Percentiles rank a stretch among this genome's conserved stretches.
phyloP scores from a whole-genome alignment of 2,329 filamentous ascomycete species.

The Cytospora piceicola region DNA sequence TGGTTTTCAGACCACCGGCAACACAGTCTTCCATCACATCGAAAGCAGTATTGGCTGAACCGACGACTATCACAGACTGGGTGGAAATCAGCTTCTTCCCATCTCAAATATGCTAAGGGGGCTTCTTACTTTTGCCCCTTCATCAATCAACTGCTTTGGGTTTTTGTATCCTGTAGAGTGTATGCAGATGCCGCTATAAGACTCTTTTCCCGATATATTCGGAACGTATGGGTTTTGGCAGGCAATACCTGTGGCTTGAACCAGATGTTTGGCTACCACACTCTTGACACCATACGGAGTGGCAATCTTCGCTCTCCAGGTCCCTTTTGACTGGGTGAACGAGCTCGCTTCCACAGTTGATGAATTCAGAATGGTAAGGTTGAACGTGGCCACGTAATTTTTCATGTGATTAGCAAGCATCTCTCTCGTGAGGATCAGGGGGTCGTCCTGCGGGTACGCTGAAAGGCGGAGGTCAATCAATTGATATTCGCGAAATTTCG shows the following conservation, averaged over 20 bases:
- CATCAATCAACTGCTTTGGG: slow-evolving; percentile 38
- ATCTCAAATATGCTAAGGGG: neutral
- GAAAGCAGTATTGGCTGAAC: slow-evolving; percentile 49
- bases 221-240: slow-evolving; percentile 46
- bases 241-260: slow-evolving; percentile 52
- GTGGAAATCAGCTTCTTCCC: neutral
- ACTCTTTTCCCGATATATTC: slow-evolving; percentile 43
- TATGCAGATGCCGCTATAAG: slow-evolving; percentile 47
- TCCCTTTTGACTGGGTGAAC: slow-evolving; percentile 43
- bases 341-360: slow-evolving; percentile 44
- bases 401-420: slow-evolving; percentile 55
- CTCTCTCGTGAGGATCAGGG: slow-evolving; percentile 49
- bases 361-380: slow-evolving; percentile 50
- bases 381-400: slow-evolving; percentile 51
- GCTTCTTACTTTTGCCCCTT: slow-evolving; percentile 29
- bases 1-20: slow-evolving; percentile 38
- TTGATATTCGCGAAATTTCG: slow-evolving; percentile 33
- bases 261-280: slow-evolving; percentile 47
- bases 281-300: slow-evolving; percentile 35
- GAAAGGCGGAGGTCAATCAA: slow-evolving; percentile 25
- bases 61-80: slow-evolving; percentile 41
- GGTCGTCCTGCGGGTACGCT: slow-evolving; percentile 47
- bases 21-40: slow-evolving; percentile 44
- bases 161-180: slow-evolving; percentile 49
- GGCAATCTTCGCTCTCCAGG: slow-evolving; percentile 45